Conservation (phyloP, 2,329 filamentous ascomycete species). For the Trichoderma koningiopsis region DNA sequence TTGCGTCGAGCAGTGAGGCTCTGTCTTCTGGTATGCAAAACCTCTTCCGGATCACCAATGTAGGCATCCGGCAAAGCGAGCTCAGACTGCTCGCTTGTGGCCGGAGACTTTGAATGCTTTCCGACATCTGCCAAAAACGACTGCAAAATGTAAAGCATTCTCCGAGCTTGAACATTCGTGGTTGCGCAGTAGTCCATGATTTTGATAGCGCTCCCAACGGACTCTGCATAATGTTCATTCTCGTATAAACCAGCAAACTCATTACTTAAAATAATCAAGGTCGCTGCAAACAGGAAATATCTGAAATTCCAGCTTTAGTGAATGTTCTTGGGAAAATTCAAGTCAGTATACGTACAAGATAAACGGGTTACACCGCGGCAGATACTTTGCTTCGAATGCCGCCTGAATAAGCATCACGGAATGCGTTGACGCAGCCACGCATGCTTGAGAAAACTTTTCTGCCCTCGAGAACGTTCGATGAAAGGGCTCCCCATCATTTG, state of each 20-base stretch:
- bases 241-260: constrained; percentile 55
- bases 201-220: constrained; percentile 47
- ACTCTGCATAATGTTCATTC: constrained; percentile 45
- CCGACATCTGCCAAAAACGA: constrained; percentile 44
- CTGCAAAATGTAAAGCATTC: constrained; percentile 53
- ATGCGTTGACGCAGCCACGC: constrained; percentile 53
- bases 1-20: constrained; percentile 9
- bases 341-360: constrained; percentile 50
- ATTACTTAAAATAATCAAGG: constrained; percentile 58
- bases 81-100: constrained; percentile 3
- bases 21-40: constrained; percentile 19
- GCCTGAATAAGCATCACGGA: constrained; percentile 51
- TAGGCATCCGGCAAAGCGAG: neutral
- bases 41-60: constrained; percentile 19
- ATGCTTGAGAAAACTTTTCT: constrained; percentile 53
- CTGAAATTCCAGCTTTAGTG: constrained; percentile 31
- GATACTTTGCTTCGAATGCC: constrained; percentile 47
- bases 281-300: constrained; percentile 59
- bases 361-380: constrained; percentile 58
- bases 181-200: constrained; percentile 53
- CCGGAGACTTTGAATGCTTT: constrained; percentile 14
- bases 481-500: neutral
- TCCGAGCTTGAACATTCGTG: constrained; percentile 51
- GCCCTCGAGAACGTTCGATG: constrained; percentile 37
- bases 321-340: neutral